Conservation (phyloP, 148 eudicot species). For the Vaccinium macrocarpon region DNA sequence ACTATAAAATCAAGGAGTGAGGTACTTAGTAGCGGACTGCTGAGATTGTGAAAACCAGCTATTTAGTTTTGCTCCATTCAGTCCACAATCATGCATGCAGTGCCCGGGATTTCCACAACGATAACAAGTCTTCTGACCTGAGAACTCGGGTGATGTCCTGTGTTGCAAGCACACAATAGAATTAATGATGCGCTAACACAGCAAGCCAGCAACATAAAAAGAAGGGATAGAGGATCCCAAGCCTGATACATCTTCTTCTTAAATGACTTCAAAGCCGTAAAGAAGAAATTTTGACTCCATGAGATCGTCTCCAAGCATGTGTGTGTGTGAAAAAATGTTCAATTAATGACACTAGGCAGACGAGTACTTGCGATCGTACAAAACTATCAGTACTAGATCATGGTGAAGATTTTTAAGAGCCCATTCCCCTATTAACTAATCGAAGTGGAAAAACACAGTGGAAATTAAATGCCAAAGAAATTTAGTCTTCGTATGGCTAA, state of each 20-base stretch:
- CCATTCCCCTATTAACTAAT: neutral
- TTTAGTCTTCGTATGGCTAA: neutral
- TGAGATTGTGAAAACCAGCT: neutral
- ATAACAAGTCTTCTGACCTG: neutral
- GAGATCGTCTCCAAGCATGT: neutral
- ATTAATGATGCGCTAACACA: neutral
- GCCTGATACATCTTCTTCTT: neutral
- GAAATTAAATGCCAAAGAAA: neutral
- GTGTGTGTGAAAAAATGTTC: neutral
- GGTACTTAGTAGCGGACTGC: neutral
- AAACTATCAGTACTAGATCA: neutral
- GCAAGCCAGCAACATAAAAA: neutral
- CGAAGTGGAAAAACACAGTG: neutral
- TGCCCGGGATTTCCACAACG: neutral
- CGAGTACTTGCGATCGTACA: neutral
- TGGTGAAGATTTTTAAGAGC: neutral
- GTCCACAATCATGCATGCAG: neutral
- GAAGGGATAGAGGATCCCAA: neutral
- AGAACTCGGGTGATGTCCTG: neutral
- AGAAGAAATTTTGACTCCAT: neutral
- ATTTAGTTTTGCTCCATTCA: neutral
- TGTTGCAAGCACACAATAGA: neutral
- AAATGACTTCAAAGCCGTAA: neutral
- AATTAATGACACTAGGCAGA: neutral
- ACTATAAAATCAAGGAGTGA: neutral